Evolutionary conservation across 1,284 basidiomycete species (phyloP).

Genomic region (Fistulinella staudtii): DNA sequence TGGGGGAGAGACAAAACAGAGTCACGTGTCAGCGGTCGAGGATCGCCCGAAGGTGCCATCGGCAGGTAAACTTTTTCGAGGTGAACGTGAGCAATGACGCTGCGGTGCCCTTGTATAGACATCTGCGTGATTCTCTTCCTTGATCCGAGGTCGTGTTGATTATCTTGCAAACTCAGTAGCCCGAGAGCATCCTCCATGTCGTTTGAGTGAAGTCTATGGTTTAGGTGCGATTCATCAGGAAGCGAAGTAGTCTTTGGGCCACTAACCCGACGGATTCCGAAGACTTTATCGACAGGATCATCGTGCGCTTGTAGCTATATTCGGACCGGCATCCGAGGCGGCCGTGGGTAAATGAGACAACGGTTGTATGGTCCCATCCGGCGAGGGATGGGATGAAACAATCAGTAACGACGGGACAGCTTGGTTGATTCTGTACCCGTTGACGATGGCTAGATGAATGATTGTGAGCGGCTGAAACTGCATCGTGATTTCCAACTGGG

Average conservation of each 20-base stretch:
- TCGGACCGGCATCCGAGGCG: neutral
- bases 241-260: neutral
- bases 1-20: conserved; percentile 28
- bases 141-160: neutral
- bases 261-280: neutral
- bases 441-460: conserved; percentile 7
- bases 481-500: conserved; percentile 5
- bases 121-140: conserved; percentile 6
- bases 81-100: conserved; percentile 11
- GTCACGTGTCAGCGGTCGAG: conserved; percentile 20
- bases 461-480: conserved; percentile 18
- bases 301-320: neutral
- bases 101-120: conserved; percentile 18
- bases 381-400: conserved; percentile 4
- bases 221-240: too few relatives aligned
- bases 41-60: conserved; percentile 3
- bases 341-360: neutral
- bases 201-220: too few relatives aligned
- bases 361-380: conserved; percentile 3
- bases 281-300: neutral
- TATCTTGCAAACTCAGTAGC: too few relatives aligned
- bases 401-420: conserved; percentile 5
- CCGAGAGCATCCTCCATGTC: too few relatives aligned
- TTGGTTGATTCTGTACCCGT: conserved; percentile 17
- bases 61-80: neutral